Base-by-base conservation (phyloP, 2,329 filamentous ascomycete species). In the Alternaria postmessia region DNA sequence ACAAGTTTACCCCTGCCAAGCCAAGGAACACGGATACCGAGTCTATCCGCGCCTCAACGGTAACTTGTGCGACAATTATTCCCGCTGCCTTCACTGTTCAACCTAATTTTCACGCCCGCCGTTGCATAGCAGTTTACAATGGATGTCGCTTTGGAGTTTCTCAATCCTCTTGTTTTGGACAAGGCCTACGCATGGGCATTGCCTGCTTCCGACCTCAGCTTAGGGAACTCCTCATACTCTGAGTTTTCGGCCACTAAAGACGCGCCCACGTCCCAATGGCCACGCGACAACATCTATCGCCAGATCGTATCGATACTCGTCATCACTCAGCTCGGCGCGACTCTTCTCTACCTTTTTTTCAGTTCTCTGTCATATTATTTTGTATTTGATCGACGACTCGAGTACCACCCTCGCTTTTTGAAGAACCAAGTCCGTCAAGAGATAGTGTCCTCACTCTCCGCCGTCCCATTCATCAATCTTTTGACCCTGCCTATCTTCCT, bases 181-280 rank as follows among this genome's bases (percentile, higher is more conserved):
- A 54, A 58, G 46, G 55, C 55, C 55, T 58, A 58, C 30, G 55
- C 55, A 54, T 58, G 55, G 55, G 55, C 48, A 14, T n/a, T 58
- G 14, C 55, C 55, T 26, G 16, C 41, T 18, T n/a, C 49, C 41
- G 34, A 44, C 41, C 39, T 32, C 22, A 39, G 26, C 18, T 24
- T 38, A 18, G 30, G 18, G 20, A 58, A 58, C 26, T 58, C 55
- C 30, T 58, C 55, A 30, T 58, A 39, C 26, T 36, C 55, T 16
- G 42, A 28, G 28, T 38, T 58, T 32, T 39, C 41, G 24, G 41
- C 49, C n/a, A 26, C 24, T 36, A 54, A 26, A 24, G 16, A 49
- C 39, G 46, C 39, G 47, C 28, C 22, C 18, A 18, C 55, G 32
- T 58, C 55, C 20, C 55, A 58, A 58, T 58, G 55, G 55, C 30